Evolutionary conservation across 179 eudicot species (phyloP).

Genomic region (Heliamphora pulchella): DNA sequence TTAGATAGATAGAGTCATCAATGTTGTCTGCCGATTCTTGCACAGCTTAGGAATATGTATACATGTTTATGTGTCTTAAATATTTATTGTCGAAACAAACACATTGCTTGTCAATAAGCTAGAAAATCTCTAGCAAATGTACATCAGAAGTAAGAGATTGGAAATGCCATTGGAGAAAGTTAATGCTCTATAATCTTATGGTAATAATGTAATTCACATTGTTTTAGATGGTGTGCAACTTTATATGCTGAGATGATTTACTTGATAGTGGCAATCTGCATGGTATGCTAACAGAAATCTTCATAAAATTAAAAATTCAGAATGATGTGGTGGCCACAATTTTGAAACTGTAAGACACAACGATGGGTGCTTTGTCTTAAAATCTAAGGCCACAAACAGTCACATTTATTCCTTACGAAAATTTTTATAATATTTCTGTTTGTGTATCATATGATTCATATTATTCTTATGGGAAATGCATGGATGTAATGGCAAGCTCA

Average conservation of each 20-base stretch:
- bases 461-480: too few relatives aligned
- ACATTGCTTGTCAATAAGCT: slow-evolving; percentile 11
- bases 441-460: too few relatives aligned
- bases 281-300: too few relatives aligned
- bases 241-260: not conserved
- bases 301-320: too few relatives aligned
- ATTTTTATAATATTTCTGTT: too few relatives aligned
- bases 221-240: not conserved
- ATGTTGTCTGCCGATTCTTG: not conserved
- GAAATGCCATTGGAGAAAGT: not conserved
- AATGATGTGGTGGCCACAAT: too few relatives aligned
- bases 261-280: not conserved
- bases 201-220: not conserved
- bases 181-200: not conserved
- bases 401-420: too few relatives aligned
- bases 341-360: too few relatives aligned
- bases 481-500: too few relatives aligned
- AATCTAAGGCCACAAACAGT: too few relatives aligned
- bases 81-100: not conserved
- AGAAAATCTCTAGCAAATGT: slow-evolving; percentile 2
- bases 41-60: not conserved
- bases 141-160: not conserved
- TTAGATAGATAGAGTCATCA: not conserved
- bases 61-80: not conserved
- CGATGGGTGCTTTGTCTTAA: too few relatives aligned